These are phyloP conservation scores for Pulveroboletus sp. DNA, from an alignment of 768 basidiomycete genomes.

Conservation along the genomic window DNA sequence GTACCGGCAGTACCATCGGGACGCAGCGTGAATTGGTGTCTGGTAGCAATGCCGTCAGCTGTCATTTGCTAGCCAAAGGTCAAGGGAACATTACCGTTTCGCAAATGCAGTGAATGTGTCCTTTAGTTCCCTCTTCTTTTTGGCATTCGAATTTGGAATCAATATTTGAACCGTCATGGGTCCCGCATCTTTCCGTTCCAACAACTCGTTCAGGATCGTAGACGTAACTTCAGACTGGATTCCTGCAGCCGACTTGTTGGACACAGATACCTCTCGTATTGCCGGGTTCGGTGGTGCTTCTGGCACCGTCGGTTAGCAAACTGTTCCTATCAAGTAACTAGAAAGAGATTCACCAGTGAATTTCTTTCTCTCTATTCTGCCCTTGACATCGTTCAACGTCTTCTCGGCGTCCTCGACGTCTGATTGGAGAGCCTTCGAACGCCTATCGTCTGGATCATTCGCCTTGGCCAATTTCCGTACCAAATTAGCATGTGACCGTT, in stretches of 20 bases:
- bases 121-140: conserved; percentile 1
- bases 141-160: conserved; percentile 4
- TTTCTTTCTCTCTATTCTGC: conserved; percentile 17
- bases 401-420: conserved; percentile 18
- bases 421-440: conserved; percentile 7
- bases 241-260: conserved; percentile 4
- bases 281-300: conserved; percentile 4
- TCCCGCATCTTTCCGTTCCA: conserved; percentile 11
- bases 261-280: background rate
- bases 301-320: conserved; percentile 5
- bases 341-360: conserved; percentile 17
- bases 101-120: conserved; percentile 9
- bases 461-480: background rate
- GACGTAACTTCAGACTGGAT: conserved; percentile 1
- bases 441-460: background rate
- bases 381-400: conserved; percentile 5
- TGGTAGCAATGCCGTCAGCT: conserved; percentile 10
- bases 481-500: conserved; percentile 4
- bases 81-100: conserved; percentile 11
- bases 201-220: conserved; percentile 8
- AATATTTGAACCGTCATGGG: conserved; percentile 15
- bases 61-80: background rate
- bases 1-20: background rate
- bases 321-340: background rate
- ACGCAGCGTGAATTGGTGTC: conserved; percentile 16